Conservation (phyloP, 345 rosid species). For the Reutealis trisperma region DNA sequence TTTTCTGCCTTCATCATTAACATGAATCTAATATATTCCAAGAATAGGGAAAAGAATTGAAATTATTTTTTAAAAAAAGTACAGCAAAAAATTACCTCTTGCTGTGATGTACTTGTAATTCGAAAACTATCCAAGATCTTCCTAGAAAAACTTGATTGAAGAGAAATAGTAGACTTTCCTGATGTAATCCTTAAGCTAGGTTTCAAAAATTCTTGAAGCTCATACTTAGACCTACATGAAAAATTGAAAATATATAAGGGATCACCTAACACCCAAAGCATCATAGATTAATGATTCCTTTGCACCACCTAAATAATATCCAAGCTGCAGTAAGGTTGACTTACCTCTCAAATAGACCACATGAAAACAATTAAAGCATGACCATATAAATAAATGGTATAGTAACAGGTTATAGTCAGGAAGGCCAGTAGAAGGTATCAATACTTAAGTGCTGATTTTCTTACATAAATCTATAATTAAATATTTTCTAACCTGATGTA, state of each 20-base stretch:
- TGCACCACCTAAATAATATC: slow-evolving; percentile 6
- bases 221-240: slow-evolving; percentile 81
- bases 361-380: neutral
- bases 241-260: slow-evolving; percentile 21
- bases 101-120: slow-evolving; percentile 47
- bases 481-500: slow-evolving; percentile 66
- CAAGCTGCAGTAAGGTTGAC: neutral
- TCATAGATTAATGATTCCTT: neutral
- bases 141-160: slow-evolving; percentile 56
- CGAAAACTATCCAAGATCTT: slow-evolving; percentile 70
- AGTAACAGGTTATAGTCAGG: too few species aligned
- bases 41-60: neutral
- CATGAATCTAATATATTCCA: neutral
- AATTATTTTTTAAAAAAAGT: neutral
- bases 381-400: neutral
- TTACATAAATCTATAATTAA: neutral
- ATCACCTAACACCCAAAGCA: slow-evolving; percentile 19
- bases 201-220: slow-evolving; percentile 87
- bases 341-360: neutral
- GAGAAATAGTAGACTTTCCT: slow-evolving; percentile 43
- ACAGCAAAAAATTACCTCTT: slow-evolving; percentile 39
- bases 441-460: neutral
- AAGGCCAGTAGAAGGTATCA: neutral
- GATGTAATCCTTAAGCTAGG: slow-evolving; percentile 85
- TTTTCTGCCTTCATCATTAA: slow-evolving; percentile 5